Evolutionary conservation across 2,329 filamentous ascomycete species (phyloP), one percentile per base, ranked within the genome.

Genomic region (Penicillium brevicompactum): DNA sequence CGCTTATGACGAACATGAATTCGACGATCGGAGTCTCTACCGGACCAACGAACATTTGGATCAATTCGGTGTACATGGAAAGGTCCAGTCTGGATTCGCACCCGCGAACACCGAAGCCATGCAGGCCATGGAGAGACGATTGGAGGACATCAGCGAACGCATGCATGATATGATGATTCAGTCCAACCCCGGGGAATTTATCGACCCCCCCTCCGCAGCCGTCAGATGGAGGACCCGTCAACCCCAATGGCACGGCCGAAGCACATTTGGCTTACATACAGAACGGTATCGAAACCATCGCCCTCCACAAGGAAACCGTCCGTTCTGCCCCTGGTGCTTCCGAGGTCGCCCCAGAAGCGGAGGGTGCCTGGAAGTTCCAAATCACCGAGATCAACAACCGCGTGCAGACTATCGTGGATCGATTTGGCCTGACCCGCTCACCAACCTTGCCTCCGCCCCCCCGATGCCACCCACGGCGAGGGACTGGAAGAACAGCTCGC

Each of bases 21-120:
- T 96, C 65, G 90, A 95, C 66, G 90, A 94, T 61, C 82, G 86
- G 55, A 90, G 86, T 67, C 77, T 91, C 7, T 94, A 92, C 68
- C 80, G 83, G 49, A 82, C 87, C 10, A 82, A 88, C 5, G 89
- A 91, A 61, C 82, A 84, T 55, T 72, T 87, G 18, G 85, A 89
- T 59, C 80, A 77, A 41, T 71, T 69, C 57, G 70, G 55, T 54
- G 56, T 64, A 67, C 48, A 65, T 49, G 52, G 66, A 53, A 56
- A 61, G 18, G 61, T 57, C 24, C 60, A 61, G 42, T 59, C 38
- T 16, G 66, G 58, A 41, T 41, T 60, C 21, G 31, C 51, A 42
- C 46, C 46, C 30, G 59, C 57, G 49, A 56, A 61, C 31, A 52
- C 73, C n/a, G 78, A 81, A 55, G 75, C 83, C 11, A 80, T 91